A percentile compares a stretch with the other conserved stretches of the same genome.
phyloP scores from a whole-genome alignment of 2,329 filamentous ascomycete genomes.

The Penicillium sp. region DNA sequence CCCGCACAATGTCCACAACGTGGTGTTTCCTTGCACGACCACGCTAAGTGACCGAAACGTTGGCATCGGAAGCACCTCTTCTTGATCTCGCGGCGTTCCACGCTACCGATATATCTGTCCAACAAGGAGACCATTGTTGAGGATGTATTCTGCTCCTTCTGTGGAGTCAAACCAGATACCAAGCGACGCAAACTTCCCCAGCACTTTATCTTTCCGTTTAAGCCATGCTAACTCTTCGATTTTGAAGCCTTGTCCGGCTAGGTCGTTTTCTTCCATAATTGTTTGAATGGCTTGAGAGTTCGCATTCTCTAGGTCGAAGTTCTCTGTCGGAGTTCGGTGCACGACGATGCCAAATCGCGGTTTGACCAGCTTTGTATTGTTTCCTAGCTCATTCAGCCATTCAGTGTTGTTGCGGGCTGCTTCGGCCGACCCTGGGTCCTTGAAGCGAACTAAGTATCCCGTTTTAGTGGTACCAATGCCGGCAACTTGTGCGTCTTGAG shows the following conservation, averaged over 20 bases:
- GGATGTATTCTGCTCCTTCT: neutral
- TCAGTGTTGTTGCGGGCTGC: conserved; percentile 4
- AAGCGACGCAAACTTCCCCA: conserved; percentile 18
- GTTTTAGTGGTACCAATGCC: conserved; percentile 6
- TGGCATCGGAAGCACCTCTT: conserved; percentile 25
- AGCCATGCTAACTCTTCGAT: conserved; percentile 30
- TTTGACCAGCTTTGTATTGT: conserved; percentile 9
- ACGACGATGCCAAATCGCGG: conserved; percentile 1
- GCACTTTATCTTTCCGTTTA: conserved; percentile 23
- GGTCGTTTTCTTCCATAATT: neutral
- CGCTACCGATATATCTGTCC: conserved; percentile 22
- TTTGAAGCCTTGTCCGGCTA: conserved; percentile 12
- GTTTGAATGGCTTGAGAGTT: neutral
- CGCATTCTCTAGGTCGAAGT: neutral
- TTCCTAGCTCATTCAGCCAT: conserved; percentile 14
- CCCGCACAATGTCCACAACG: conserved; percentile 23
- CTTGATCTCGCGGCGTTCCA: conserved; percentile 21
- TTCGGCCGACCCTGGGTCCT: conserved; percentile 10
- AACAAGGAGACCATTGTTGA: conserved; percentile 14
- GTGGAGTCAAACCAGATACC: too few species aligned
- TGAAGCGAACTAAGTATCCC: conserved; percentile 7
- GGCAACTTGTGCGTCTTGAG: conserved; percentile 4
- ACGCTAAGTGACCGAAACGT: conserved; percentile 25
- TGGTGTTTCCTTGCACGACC: conserved; percentile 24
- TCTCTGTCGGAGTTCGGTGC: neutral